phyloP scores from a whole-genome alignment of 1,284 basidiomycete genomes.

The Athelia sp. region DNA sequence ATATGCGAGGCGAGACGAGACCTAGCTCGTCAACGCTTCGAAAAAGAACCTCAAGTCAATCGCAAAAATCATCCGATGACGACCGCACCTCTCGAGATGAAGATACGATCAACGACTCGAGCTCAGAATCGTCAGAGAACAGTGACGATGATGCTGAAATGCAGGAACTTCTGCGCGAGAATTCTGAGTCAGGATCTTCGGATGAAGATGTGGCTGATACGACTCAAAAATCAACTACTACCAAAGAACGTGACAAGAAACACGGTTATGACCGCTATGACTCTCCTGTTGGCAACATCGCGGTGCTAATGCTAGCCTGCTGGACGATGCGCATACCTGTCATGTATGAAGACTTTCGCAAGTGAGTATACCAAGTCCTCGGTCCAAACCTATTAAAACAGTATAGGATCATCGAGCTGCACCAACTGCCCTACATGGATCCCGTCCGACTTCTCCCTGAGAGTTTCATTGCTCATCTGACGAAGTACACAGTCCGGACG shows the following conservation, averaged over 20 bases:
- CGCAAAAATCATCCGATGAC: neutral
- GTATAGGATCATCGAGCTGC: constrained; percentile 63
- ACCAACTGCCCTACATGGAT: constrained; percentile 82
- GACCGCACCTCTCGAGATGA: constrained; percentile 10
- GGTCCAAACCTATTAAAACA: constrained; percentile 4
- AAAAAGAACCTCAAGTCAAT: constrained; percentile 6
- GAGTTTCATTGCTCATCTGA: constrained; percentile 65
- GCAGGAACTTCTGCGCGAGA: constrained; percentile 46
- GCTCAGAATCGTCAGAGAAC: constrained; percentile 13
- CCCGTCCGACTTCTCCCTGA: constrained; percentile 60
- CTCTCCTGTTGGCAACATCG: constrained; percentile 54
- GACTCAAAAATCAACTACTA: constrained; percentile 8
- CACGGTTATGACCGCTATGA: constrained; percentile 33
- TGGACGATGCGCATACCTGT: constrained; percentile 78
- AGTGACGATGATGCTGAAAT: constrained; percentile 40
- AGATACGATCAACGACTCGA: constrained; percentile 7
- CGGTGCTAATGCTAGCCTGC: constrained; percentile 65
- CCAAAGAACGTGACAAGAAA: constrained; percentile 8
- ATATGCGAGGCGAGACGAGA: constrained; percentile 17
- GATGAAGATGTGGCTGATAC: constrained; percentile 27
- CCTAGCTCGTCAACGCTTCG: constrained; percentile 14
- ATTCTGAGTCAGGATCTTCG: constrained; percentile 44
- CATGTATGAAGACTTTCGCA: constrained; percentile 68
- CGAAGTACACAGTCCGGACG: constrained; percentile 57
- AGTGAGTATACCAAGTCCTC: constrained; percentile 35